Base-by-base conservation (phyloP, 345 rosid genomes). In the Hibiscus tridactylites region DNA sequence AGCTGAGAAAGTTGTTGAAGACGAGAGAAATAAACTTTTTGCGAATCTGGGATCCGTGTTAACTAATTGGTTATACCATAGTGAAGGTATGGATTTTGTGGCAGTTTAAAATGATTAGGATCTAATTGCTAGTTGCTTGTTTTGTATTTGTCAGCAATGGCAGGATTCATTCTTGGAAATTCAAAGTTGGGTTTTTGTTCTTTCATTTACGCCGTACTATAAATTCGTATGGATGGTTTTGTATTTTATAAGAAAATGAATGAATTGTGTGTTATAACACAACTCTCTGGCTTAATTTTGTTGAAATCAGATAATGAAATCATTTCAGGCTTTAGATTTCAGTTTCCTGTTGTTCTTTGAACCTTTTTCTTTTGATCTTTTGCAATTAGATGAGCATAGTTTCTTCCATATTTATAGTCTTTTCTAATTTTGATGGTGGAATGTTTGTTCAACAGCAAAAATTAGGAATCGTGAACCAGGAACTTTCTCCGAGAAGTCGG, bases 361-460 rank as follows among this genome's bases (percentile, higher is more conserved):
- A 53, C 9, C 46, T 9, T 65, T 26, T 11, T 7, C 1, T 21
- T 37, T 37, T 5, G 3, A 53, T 39, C 4, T n/a, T 11, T 42
- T 65, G 17, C 19, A 12, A 44, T 65, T 19, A 12, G 28, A 42
- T 28, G 53, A 24, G 4, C 59, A 15, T 3, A 49, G 6, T 56
- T 54, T 54, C 53, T 74, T 61, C 29, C 39, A 39, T 28, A 3
- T 28, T 47, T 26, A 67, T 47, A 8, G 39, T 21, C 24, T 46
- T 26, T 61, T 61, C 10, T 19, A 15, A 49, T 49, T 71, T 62
- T 72, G 50, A 28, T 49, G 83, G 35, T 79, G 76, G 78, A 70
- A 53, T 63, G 69, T 65, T 73, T 57, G 33, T 74, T 81, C 69
- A 35, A 67, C 91, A 90, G 98, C 93, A 2, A 85, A 85, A 84